Evolutionary conservation across 108 stramenopile species (phyloP).

Genomic region (Cyclotella kingstonii): DNA sequence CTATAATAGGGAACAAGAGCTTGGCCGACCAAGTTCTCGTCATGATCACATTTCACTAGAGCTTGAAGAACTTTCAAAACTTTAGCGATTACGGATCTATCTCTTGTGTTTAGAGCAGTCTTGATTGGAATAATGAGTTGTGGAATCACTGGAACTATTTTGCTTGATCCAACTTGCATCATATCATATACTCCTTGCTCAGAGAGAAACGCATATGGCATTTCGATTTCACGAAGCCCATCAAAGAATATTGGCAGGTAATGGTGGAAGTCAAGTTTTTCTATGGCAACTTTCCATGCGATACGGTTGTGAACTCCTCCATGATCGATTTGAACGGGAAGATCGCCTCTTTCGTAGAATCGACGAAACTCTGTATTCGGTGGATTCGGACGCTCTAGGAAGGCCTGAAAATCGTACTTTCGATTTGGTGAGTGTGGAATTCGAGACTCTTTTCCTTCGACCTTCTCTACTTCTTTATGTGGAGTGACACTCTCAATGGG

Average conservation of each 20-base stretch:
- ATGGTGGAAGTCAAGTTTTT: constrained; percentile 87
- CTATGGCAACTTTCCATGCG: constrained; percentile 86
- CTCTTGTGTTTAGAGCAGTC: constrained; percentile 84
- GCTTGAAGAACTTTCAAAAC: constrained; percentile 85
- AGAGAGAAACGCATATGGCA: constrained; percentile 85
- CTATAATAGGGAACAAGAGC: constrained; percentile 90
- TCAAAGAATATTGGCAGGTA: constrained; percentile 91
- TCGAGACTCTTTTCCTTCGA: constrained; percentile 26
- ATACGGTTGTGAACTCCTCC: constrained; percentile 75
- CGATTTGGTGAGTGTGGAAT: constrained; percentile 5
- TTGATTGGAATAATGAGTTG: constrained; percentile 89
- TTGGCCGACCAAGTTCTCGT: constrained; percentile 77
- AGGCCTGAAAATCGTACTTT: constrained; percentile 59
- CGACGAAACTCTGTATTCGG: constrained; percentile 88
- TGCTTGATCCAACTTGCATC: constrained; percentile 66
- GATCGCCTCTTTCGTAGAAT: constrained; percentile 84
- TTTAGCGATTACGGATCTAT: constrained; percentile 81
- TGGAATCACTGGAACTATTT: constrained; percentile 85
- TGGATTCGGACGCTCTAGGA: constrained; percentile 77
- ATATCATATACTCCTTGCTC: constrained; percentile 90
- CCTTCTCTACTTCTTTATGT: neutral
- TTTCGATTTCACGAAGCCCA: constrained; percentile 84
- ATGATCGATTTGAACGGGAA: constrained; percentile 84
- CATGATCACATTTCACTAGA: constrained; percentile 80
- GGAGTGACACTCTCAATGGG: constrained; percentile 40